Evolutionary conservation across 208 protist species (phyloP), one percentile per base, ranked within the genome.

Genomic region (Crithidia acanthocephali): DNA sequence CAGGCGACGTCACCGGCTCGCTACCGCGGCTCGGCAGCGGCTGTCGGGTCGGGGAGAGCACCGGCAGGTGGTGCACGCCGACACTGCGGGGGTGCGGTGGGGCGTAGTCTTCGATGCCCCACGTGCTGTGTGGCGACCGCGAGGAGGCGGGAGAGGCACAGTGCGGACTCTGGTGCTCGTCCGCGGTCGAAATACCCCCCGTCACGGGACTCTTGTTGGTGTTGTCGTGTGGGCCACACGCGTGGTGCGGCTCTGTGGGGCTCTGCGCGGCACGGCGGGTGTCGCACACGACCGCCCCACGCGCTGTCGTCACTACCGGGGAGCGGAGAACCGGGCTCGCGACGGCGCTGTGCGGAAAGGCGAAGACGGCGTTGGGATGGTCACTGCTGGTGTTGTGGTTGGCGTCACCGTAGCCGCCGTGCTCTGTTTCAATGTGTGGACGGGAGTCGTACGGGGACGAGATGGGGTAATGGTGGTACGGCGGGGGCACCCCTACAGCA

Each of bases 21-120:
- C 58, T 63, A 30, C 58, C 15, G 10, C 58, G 22, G 33, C 58
- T 63, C 2, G 58, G 11, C 3, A 50, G 13, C 10, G 16, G 2
- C 40, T 23, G 23, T 4, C 23, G 37, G 3, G 20, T 13, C 9
- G 58, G 58, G 10, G 23, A 50, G 11, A 33, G 20, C n/a, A 33
- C 58, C 7, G 58, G 35, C 4, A 51, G 58, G 58, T 50, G 6
- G 58, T 9, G 2, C 3, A 30, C 13, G 40, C 37, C 40, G 22
- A 20, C 40, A 40, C 58, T 30, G 58, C 58, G 58, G 35, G 58
- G 4, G 35, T 51, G 35, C 22, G 58, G 37, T 13, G 58, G 58
- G 58, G 58, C 58, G 37, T 63, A 20, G 40, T 63, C 58, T 25
- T 63, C 58, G 35, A 63, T 50, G 25, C 40, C 58, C 58, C 58